Percentiles rank a stretch among this genome's conserved stretches.
These are phyloP conservation scores for Leonotis leonurus DNA, from an alignment of 257 asterid species.

Conservation along the genomic window DNA sequence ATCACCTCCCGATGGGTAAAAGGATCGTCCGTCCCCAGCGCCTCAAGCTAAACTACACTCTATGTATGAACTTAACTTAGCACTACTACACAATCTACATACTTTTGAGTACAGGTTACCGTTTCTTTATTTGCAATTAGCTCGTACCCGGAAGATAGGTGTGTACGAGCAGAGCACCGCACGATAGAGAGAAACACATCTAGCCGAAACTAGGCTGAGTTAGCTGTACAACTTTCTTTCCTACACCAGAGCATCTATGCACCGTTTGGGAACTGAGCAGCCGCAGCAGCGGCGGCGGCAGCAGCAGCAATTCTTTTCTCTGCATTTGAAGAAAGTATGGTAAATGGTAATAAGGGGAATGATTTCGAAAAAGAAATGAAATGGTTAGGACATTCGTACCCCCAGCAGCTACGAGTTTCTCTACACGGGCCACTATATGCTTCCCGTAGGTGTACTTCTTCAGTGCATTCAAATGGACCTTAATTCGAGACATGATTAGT, in stretches of 20 bases:
- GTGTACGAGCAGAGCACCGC: conserved; percentile 1
- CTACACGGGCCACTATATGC: conserved; percentile 75
- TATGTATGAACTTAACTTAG: conserved; percentile 22
- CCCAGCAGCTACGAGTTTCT: conserved; percentile 74
- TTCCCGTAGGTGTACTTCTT: conserved; percentile 76
- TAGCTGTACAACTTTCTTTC: conserved; percentile 56
- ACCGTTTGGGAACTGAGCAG: conserved; percentile 32
- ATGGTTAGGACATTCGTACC: conserved; percentile 27
- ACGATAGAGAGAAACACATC: conserved; percentile 1
- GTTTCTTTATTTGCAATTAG: conserved; percentile 29
- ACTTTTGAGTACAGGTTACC: conserved; percentile 31
- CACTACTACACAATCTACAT: conserved; percentile 36
- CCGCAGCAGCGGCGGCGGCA: no score
- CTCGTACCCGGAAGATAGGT: conserved; percentile 21
- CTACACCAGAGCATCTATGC: conserved; percentile 29
- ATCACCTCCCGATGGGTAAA: conserved; percentile 12
- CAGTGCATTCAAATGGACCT: conserved; percentile 64
- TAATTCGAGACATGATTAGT: conserved; percentile 56
- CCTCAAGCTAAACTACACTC: conserved; percentile 32
- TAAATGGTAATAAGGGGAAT: not conserved
- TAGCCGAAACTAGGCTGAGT: conserved; percentile 57
- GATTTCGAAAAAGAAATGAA: not conserved
- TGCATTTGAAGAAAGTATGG: conserved; percentile 17
- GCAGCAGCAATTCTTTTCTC: conserved; percentile 44
- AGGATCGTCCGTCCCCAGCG: conserved; percentile 20